Conservation (phyloP, 1,284 basidiomycete genomes). For the Cryptococcus sp. region DNA sequence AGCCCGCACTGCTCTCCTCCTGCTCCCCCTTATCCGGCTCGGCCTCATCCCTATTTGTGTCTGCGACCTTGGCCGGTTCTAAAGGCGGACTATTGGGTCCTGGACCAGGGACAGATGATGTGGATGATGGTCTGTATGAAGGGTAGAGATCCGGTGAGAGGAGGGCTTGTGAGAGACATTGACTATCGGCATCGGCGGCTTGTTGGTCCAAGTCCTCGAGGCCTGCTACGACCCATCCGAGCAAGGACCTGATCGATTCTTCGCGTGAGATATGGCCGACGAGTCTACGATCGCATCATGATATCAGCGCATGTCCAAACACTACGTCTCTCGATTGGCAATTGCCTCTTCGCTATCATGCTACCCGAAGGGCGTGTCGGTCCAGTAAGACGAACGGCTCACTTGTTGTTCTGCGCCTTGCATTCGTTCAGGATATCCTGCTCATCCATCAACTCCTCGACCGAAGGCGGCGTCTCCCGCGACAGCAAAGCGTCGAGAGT, state of each 20-base stretch:
- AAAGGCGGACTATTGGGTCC: slow-evolving; percentile 32
- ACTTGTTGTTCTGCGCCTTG: slow-evolving; percentile 83
- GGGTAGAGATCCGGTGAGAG: slow-evolving; percentile 33
- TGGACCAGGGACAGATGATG: slow-evolving; percentile 18
- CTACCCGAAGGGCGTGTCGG: too few species aligned
- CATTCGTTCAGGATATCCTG: slow-evolving; percentile 92
- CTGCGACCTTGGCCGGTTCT: slow-evolving; percentile 24
- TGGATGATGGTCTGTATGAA: slow-evolving; percentile 17
- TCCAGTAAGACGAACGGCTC: slow-evolving; percentile 12
- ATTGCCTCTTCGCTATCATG: neutral
- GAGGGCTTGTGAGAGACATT: slow-evolving; percentile 32
- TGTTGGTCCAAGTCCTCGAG: slow-evolving; percentile 50
- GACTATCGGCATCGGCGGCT: slow-evolving; percentile 36
- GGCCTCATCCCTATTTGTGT: slow-evolving; percentile 8
- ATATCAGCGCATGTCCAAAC: neutral
- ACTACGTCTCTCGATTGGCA: neutral
- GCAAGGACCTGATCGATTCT: slow-evolving; percentile 45
- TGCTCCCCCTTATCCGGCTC: slow-evolving; percentile 4
- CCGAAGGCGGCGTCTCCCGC: slow-evolving; percentile 54
- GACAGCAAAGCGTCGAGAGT: slow-evolving; percentile 49
- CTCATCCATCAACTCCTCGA: slow-evolving; percentile 92
- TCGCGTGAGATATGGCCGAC: slow-evolving; percentile 46
- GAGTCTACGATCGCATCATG: slow-evolving; percentile 28
- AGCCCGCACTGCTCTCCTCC: slow-evolving; percentile 6
- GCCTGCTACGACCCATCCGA: slow-evolving; percentile 50